phyloP scores from a whole-genome alignment of 2,329 filamentous ascomycete genomes.

The Botrytis porri region DNA sequence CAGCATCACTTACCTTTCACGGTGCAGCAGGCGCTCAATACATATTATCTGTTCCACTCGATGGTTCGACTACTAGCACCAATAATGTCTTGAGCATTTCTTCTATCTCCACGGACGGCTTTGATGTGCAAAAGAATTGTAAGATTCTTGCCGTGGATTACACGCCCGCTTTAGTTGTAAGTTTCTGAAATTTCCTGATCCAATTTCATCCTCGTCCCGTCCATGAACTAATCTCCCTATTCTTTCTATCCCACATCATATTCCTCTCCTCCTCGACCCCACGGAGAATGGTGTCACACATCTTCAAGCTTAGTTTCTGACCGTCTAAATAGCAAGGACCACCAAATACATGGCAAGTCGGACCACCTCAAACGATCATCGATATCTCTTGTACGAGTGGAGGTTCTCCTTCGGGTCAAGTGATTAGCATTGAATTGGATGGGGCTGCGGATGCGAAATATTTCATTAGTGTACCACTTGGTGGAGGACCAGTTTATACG shows the following conservation, averaged over 20 bases:
- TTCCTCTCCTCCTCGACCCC: background rate
- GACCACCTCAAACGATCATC: constrained; percentile 32
- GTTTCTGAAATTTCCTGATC: background rate
- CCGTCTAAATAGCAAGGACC: constrained; percentile 17
- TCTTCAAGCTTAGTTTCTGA: background rate
- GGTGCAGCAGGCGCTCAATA: constrained; percentile 33
- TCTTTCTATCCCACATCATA: background rate
- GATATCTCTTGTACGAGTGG: constrained; percentile 27
- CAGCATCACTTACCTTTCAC: constrained; percentile 27
- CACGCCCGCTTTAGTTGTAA: constrained; percentile 26
- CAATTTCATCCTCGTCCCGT: background rate
- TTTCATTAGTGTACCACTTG: constrained; percentile 28
- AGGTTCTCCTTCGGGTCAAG: background rate
- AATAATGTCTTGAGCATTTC: constrained; percentile 23
- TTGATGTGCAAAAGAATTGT: constrained; percentile 22
- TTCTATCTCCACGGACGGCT: constrained; percentile 23
- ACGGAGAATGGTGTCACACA: background rate
- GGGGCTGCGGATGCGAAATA: constrained; percentile 32
- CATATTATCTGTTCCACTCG: constrained; percentile 27
- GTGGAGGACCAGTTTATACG: constrained; percentile 26
- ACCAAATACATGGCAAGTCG: constrained; percentile 29
- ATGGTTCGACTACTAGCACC: constrained; percentile 23
- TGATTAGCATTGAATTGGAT: constrained; percentile 31
- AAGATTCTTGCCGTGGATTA: constrained; percentile 31
- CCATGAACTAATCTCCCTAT: background rate